These are phyloP conservation scores for Ambrosiella xylebori DNA, from an alignment of 2,329 filamentous ascomycete species.

Conservation along the genomic window DNA sequence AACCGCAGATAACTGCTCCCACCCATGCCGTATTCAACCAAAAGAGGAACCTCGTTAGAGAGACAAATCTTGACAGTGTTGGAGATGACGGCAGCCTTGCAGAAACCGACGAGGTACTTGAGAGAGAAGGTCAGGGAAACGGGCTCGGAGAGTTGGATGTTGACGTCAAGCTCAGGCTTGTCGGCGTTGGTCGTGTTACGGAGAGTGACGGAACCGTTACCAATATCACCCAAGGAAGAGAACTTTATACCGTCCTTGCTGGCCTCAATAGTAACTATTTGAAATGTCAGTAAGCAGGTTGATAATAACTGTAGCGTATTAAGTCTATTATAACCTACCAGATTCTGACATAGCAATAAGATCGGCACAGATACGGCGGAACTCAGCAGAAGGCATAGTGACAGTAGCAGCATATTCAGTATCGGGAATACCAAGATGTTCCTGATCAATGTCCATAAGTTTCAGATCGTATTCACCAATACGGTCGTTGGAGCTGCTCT, in stretches of 20 bases:
- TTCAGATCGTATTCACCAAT: constrained; percentile 99
- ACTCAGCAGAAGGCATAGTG: constrained; percentile 73
- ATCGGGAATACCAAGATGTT: constrained; percentile 95
- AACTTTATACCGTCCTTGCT: constrained; percentile 97
- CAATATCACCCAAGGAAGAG: constrained; percentile 82
- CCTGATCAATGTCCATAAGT: constrained; percentile 99
- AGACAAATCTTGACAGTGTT: constrained; percentile 75
- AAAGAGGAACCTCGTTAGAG: constrained; percentile 85
- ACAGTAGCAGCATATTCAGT: constrained; percentile 96
- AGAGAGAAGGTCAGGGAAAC: constrained; percentile 93
- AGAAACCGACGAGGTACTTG: constrained; percentile 99
- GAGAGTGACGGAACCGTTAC: constrained; percentile 82
- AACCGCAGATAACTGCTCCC: constrained; percentile 85
- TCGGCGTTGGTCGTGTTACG: constrained; percentile 79
- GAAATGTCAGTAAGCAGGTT: not conserved
- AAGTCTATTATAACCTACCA: constrained; percentile 38
- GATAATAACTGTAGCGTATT: not conserved
- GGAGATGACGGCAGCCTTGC: constrained; percentile 84
- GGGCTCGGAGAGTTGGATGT: constrained; percentile 81
- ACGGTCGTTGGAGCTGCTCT: constrained; percentile 73
- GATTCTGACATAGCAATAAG: constrained; percentile 86
- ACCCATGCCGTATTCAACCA: constrained; percentile 76
- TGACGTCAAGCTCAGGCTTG: constrained; percentile 69
- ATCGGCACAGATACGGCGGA: constrained; percentile 89
- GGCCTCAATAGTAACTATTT: constrained; percentile 77